Base-by-base conservation (phyloP, 176 grass and related monocot species). In the Avena atlantica region DNA sequence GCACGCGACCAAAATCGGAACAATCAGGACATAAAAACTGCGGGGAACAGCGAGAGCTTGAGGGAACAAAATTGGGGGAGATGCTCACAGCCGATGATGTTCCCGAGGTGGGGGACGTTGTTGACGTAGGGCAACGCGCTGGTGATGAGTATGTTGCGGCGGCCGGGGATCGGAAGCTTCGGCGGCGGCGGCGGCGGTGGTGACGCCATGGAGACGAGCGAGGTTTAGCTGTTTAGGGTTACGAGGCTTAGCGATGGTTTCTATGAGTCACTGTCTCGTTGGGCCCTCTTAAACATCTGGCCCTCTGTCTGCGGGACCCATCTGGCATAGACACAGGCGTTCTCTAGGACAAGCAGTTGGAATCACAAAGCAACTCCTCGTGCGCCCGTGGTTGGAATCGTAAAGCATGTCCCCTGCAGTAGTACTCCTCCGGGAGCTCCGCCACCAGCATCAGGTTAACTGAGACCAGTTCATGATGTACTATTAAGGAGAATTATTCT, bases 41-140 rank as follows among this genome's bases (percentile, higher is more conserved):
- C 24, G 20, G 21, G 20, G 12, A 67, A 68, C 59, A 55, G 50
- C 16, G 24, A 84, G 6, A 88, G 69, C 12, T 69, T 3, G 55
- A 42, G 15, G 51, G 0, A 31, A 64, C 10, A 13, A 20, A 74
- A 47, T 65, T 76, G 42, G 23, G 70, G 70, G 61, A 19, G 49
- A 16, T 63, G 76, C 87, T 91, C 84, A 96, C 94, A 96, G 78
- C 94, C 92, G 83, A 96, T 92, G 87, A 96, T 94, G 79, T 94
- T 93, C 40, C 89, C 94, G 13, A 96, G 94, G 80, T 96, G 94
- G 56, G 92, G 92, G 12, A 96, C 90, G 59, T 96, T 96, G 84
- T 96, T 96, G 76, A 94, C 92, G 57, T 96, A 96, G 17, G 94
- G 94, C 65, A 96, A 51, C 16, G 94, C 94, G 85, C 94, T 94